Percentiles rank a stretch among this genome's conserved stretches.
These are phyloP conservation scores for Eugenia klotzschiana DNA, from an alignment of 441 rosid species.

Conservation along the genomic window DNA sequence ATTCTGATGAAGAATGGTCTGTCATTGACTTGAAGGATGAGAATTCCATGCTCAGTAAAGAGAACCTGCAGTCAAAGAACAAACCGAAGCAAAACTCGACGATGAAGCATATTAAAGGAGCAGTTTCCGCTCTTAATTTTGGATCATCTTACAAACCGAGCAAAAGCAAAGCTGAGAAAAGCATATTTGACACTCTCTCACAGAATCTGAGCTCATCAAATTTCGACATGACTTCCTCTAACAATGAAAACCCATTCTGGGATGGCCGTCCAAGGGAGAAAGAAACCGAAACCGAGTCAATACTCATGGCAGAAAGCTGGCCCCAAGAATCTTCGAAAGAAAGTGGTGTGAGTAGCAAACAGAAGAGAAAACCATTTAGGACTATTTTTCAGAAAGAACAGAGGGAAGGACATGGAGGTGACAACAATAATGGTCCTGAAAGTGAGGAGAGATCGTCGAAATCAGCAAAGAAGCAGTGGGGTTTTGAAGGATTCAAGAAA, in stretches of 20 bases:
- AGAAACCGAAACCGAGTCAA: slow-evolving; percentile 29
- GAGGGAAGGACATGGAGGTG: slow-evolving; percentile 11
- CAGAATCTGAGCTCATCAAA: not conserved
- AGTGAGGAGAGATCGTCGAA: slow-evolving; percentile 20
- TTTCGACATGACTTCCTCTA: not conserved
- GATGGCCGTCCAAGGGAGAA: slow-evolving; percentile 12
- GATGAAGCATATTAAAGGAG: slow-evolving; percentile 51
- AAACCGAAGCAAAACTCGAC: slow-evolving; percentile 25
- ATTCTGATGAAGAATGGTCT: slow-evolving; percentile 51
- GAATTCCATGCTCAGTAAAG: slow-evolving; percentile 14
- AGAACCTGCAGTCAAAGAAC: slow-evolving; percentile 17
- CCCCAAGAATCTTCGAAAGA: slow-evolving; percentile 16
- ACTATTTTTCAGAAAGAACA: slow-evolving; percentile 28
- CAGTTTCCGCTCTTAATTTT: slow-evolving; percentile 39
- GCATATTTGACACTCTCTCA: slow-evolving; percentile 27
- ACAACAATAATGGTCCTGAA: slow-evolving; percentile 1
- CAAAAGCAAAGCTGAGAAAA: slow-evolving; percentile 21
- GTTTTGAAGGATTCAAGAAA: slow-evolving; percentile 44
- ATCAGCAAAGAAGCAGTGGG: slow-evolving; percentile 49
- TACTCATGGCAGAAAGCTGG: slow-evolving; percentile 38
- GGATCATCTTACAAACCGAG: slow-evolving; percentile 23
- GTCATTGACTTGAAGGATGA: slow-evolving; percentile 58
- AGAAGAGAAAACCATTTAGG: slow-evolving; percentile 37
- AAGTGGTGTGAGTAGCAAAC: slow-evolving; percentile 13
- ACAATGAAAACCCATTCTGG: slow-evolving; percentile 23